Evolutionary conservation across 495 filamentous ascomycete species (phyloP).

Genomic region (Talaromyces proteolyticus): DNA sequence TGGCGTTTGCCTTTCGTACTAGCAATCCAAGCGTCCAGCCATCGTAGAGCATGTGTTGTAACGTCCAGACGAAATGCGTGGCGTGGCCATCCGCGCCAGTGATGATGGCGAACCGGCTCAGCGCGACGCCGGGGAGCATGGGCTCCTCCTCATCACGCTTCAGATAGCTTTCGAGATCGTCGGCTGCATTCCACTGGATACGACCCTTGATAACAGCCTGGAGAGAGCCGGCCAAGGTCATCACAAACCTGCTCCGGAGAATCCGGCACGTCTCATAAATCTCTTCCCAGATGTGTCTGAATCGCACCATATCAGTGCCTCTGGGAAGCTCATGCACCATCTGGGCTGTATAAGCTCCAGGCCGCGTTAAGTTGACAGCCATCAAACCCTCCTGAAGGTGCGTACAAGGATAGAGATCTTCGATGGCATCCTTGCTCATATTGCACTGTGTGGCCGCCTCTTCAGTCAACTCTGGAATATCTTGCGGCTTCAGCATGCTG

Average conservation of each 20-base stretch:
- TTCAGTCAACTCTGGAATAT: neutral
- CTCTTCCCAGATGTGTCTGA: constrained; percentile 37
- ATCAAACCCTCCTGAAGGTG: constrained; percentile 49
- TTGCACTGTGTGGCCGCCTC: constrained; percentile 7
- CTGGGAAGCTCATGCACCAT: constrained; percentile 17
- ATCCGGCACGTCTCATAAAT: constrained; percentile 14
- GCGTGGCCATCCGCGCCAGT: too few relatives aligned
- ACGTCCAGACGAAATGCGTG: constrained; percentile 1
- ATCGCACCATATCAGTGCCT: constrained; percentile 25
- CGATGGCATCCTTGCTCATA: constrained; percentile 21
- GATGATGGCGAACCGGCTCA: neutral
- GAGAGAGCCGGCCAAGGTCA: neutral
- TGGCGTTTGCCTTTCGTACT: constrained; percentile 12
- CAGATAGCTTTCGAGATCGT: neutral
- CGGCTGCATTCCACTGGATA: constrained; percentile 5
- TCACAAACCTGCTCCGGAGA: constrained; percentile 22
- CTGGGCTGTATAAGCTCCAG: constrained; percentile 26
- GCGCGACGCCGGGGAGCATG: neutral
- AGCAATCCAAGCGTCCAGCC: constrained; percentile 42
- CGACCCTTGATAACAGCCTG: constrained; percentile 5
- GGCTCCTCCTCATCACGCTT: neutral
- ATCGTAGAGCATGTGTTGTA: constrained; percentile 56
- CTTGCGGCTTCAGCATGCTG: neutral
- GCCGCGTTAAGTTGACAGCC: constrained; percentile 29
- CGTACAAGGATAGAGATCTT: constrained; percentile 49